Percentiles rank a stretch among this genome's conserved stretches.
phyloP scores from a whole-genome alignment of 2,329 filamentous ascomycete genomes.

The Clarireedia sp. region DNA sequence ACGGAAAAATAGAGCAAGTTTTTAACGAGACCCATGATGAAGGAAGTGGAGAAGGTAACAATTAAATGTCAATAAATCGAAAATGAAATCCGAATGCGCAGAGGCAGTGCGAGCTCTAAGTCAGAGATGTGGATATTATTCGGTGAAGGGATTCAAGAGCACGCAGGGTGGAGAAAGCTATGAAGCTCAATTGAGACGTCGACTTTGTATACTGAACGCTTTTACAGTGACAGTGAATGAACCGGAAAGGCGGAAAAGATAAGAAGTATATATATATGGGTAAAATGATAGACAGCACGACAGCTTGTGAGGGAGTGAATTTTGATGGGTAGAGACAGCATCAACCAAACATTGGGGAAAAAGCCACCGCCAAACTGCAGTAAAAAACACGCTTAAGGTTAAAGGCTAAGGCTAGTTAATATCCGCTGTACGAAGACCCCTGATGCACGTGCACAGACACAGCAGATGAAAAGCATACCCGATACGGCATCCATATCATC shows the following conservation, averaged over 20 bases:
- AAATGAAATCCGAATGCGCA: neutral
- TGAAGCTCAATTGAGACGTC: too few relatives aligned
- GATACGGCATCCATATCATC: neutral
- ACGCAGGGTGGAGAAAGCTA: too few relatives aligned
- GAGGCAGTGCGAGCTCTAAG: neutral
- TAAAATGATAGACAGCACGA: too few relatives aligned
- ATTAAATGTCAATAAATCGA: neutral
- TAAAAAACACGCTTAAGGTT: neutral
- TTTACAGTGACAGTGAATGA: too few relatives aligned
- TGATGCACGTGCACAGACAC: too few relatives aligned
- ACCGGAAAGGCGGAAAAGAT: too few relatives aligned
- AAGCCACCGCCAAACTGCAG: neutral
- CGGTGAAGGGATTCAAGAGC: too few relatives aligned
- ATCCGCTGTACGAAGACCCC: too few relatives aligned
- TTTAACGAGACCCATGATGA: constrained; percentile 45
- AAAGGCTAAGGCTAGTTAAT: too few relatives aligned
- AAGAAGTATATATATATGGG: too few relatives aligned
- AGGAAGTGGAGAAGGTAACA: neutral
- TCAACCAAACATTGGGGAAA: neutral
- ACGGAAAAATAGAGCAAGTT: constrained; percentile 62
- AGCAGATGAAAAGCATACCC: too few relatives aligned
- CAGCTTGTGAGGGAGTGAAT: neutral
- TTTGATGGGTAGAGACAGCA: neutral
- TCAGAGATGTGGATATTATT: neutral
- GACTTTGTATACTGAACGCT: too few relatives aligned